Conservation (phyloP, 2,329 filamentous ascomycete genomes). For the Coleophoma cylindrospora region DNA sequence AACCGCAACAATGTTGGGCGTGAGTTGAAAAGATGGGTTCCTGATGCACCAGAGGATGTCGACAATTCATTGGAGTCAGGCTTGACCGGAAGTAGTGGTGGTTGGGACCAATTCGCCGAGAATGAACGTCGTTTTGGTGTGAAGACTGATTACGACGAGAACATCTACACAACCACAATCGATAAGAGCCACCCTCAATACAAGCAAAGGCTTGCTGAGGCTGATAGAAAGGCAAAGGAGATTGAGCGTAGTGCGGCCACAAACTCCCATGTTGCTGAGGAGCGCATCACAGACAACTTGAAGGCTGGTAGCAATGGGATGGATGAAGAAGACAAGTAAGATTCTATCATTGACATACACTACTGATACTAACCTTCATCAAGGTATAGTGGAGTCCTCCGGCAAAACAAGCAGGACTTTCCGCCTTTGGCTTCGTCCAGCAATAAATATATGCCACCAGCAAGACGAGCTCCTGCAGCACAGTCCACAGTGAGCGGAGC, state of each 20-base stretch:
- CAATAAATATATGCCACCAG: constrained; percentile 86
- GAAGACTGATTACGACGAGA: constrained; percentile 88
- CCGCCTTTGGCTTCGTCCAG: constrained; percentile 50
- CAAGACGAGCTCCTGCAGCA: constrained; percentile 71
- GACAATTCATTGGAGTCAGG: constrained; percentile 65
- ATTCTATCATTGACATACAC: constrained; percentile 4
- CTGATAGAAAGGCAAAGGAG: constrained; percentile 80
- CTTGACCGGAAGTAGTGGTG: constrained; percentile 21
- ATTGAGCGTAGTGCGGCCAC: constrained; percentile 73
- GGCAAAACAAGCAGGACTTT: constrained; percentile 67
- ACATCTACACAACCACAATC: constrained; percentile 88
- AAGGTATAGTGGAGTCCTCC: constrained; percentile 87
- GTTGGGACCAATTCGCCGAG: constrained; percentile 91
- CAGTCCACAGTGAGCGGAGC: constrained; percentile 71
- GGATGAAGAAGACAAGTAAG: constrained; percentile 91
- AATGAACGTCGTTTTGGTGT: constrained; percentile 87
- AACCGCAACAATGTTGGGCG: constrained; percentile 66
- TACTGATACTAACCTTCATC: constrained; percentile 11
- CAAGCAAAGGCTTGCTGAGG: constrained; percentile 69
- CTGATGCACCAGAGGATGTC: constrained; percentile 54
- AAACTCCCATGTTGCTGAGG: constrained; percentile 84
- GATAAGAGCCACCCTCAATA: constrained; percentile 81
- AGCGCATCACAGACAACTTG: constrained; percentile 70
- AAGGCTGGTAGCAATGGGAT: constrained; percentile 58
- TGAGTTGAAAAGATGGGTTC: constrained; percentile 76